Evolutionary conservation across 2,329 filamentous ascomycete species (phyloP).

Genomic region (Fusarium circinatum): DNA sequence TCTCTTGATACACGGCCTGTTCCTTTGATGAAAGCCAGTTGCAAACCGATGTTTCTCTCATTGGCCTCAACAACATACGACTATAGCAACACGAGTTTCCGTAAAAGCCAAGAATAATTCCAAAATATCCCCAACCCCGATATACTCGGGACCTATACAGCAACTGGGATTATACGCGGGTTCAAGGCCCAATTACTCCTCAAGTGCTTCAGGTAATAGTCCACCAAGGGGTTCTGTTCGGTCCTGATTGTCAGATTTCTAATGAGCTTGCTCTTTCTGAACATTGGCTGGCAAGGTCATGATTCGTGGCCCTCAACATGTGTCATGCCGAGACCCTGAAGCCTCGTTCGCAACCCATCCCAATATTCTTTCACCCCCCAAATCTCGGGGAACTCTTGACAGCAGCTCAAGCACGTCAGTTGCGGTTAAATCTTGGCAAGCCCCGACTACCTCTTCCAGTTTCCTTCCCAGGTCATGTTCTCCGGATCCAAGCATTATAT

Average conservation of each 20-base stretch:
- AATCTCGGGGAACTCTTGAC: conserved; percentile 2
- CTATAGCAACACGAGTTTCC: not conserved
- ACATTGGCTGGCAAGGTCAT: not conserved
- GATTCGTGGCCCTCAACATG: not conserved
- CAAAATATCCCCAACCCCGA: not conserved
- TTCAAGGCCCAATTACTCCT: not conserved
- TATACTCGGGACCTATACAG: not conserved
- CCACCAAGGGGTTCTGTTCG: not conserved
- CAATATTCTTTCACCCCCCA: conserved; percentile 19
- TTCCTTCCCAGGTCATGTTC: conserved; percentile 31
- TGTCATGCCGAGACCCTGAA: not conserved
- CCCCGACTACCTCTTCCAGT: conserved; percentile 7
- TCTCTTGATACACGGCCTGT: not conserved
- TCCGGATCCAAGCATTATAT: conserved; percentile 27
- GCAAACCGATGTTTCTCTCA: not conserved
- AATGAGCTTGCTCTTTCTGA: not conserved
- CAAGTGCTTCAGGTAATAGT: not conserved
- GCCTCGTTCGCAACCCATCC: conserved; percentile 22
- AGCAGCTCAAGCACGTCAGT: conserved; percentile 6
- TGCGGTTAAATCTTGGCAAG: conserved; percentile 4
- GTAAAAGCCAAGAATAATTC: not conserved
- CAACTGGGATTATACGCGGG: not conserved
- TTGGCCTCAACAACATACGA: not conserved
- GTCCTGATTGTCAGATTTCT: not conserved
- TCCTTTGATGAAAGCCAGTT: not conserved